phyloP scores from a whole-genome alignment of 1,284 basidiomycete genomes.

The Ustilago hordei region DNA sequence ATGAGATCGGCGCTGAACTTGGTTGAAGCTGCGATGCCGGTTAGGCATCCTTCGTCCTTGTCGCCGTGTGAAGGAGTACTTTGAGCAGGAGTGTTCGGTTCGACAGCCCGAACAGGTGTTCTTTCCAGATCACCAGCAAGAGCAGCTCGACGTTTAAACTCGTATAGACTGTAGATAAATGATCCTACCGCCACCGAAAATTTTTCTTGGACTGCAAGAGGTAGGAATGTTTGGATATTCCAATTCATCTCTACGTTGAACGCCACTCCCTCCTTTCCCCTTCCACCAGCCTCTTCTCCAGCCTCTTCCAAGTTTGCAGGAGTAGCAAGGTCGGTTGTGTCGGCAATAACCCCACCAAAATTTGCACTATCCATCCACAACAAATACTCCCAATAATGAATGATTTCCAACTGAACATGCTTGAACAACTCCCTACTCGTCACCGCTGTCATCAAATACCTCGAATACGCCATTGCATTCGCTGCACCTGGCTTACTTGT shows the following conservation, averaged over 20 bases:
- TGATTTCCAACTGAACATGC: constrained; percentile 87
- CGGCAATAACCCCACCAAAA: constrained; percentile 84
- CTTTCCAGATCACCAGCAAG: constrained; percentile 72
- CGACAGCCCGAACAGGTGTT: constrained; percentile 77
- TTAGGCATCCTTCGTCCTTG: constrained; percentile 72
- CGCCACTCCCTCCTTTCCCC: constrained; percentile 6
- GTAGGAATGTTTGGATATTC: constrained; percentile 94
- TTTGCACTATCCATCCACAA: constrained; percentile 97
- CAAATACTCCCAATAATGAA: constrained; percentile 92
- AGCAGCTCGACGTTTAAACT: constrained; percentile 77
- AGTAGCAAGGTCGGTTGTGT: constrained; percentile 27
- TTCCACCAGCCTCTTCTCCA: constrained; percentile 74
- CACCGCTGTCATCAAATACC: constrained; percentile 89
- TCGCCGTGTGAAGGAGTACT: neutral
- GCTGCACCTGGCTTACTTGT: constrained; percentile 93
- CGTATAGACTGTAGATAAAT: constrained; percentile 87
- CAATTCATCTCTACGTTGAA: constrained; percentile 81
- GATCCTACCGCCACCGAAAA: constrained; percentile 82
- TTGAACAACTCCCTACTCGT: constrained; percentile 96
- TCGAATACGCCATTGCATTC: constrained; percentile 93
- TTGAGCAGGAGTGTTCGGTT: constrained; percentile 73
- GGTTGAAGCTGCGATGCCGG: constrained; percentile 72
- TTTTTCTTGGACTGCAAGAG: constrained; percentile 82
- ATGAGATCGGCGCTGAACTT: constrained; percentile 70
- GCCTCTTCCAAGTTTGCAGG: constrained; percentile 9